These are phyloP conservation scores for Trypanosomatidae sp. DNA, from an alignment of 208 protist species.

Conservation along the genomic window DNA sequence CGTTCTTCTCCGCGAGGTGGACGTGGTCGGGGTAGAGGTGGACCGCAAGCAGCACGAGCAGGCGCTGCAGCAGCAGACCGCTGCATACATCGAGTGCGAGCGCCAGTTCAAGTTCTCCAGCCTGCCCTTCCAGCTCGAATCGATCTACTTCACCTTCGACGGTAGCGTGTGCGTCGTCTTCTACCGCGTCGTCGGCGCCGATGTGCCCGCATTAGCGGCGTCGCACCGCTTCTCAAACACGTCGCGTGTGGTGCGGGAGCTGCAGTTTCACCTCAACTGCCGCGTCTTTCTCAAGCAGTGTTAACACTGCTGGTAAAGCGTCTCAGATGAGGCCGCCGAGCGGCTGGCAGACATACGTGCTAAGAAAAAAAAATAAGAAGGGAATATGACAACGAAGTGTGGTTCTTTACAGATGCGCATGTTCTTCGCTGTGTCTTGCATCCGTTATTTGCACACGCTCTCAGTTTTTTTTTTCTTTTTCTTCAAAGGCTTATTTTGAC, in stretches of 20 bases:
- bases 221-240: no score
- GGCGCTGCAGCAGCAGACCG: conserved; percentile 20
- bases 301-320: neutral
- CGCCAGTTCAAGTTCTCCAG: conserved; percentile 64
- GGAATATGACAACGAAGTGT: neutral
- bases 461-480: no score
- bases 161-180: conserved; percentile 52
- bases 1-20: conserved; percentile 43
- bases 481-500: no score
- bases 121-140: conserved; percentile 55
- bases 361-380: neutral
- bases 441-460: no score
- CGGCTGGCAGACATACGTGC: no score
- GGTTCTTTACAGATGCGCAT: neutral
- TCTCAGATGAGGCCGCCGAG: no score
- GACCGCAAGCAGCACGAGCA: conserved; percentile 35
- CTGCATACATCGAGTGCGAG: conserved; percentile 47
- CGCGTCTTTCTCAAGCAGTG: conserved; percentile 44
- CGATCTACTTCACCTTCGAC: conserved; percentile 69
- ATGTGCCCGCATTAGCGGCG: no score
- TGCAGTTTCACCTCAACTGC: conserved; percentile 50
- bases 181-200: conserved; percentile 40
- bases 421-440: no score
- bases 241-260: conserved; percentile 41
- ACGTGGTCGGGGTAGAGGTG: conserved; percentile 12